Percentiles rank a stretch among this genome's conserved stretches.
Conservation (phyloP, 768 basidiomycete genomes). For the Trichaptum fuscoviolaceum region DNA sequence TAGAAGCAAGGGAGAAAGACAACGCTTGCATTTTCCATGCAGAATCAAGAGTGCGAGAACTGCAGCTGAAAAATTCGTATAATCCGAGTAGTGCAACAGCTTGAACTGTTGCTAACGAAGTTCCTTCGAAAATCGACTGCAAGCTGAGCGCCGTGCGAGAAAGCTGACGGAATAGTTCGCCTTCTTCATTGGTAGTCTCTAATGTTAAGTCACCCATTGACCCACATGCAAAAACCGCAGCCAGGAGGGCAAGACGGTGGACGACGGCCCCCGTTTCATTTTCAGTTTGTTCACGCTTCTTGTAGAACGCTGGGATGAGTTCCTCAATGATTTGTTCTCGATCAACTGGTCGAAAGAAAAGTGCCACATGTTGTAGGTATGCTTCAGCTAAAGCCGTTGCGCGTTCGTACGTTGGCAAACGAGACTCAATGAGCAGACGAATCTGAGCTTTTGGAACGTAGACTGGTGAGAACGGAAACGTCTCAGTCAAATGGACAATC, state of each 20-base stretch:
- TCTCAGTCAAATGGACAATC: not conserved
- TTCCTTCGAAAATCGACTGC: not conserved
- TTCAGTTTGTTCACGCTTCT: conserved; percentile 13
- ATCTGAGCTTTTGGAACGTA: conserved; percentile 14
- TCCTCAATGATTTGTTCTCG: conserved; percentile 39
- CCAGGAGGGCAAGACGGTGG: conserved; percentile 46
- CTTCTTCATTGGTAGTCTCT: conserved; percentile 31
- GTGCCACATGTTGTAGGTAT: conserved; percentile 41
- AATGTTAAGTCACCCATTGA: conserved; percentile 56
- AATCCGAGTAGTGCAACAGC: not conserved
- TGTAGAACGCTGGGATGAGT: conserved; percentile 37
- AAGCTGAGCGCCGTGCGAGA: not conserved
- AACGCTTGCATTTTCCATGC: not conserved
- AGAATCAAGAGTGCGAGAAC: not conserved
- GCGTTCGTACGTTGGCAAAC: conserved; percentile 40
- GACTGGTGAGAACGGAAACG: not conserved
- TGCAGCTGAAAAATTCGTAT: not conserved
- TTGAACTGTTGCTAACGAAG: not conserved
- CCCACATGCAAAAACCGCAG: conserved; percentile 71
- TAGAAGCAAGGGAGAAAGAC: not conserved
- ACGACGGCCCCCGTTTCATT: not conserved
- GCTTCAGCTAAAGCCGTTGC: conserved; percentile 35
- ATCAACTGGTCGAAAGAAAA: conserved; percentile 48
- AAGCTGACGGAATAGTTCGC: conserved; percentile 43
- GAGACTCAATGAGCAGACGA: conserved; percentile 36